Evolutionary conservation across 2,329 filamentous ascomycete genomes (phyloP).

Genomic region (Shiraia sp.): DNA sequence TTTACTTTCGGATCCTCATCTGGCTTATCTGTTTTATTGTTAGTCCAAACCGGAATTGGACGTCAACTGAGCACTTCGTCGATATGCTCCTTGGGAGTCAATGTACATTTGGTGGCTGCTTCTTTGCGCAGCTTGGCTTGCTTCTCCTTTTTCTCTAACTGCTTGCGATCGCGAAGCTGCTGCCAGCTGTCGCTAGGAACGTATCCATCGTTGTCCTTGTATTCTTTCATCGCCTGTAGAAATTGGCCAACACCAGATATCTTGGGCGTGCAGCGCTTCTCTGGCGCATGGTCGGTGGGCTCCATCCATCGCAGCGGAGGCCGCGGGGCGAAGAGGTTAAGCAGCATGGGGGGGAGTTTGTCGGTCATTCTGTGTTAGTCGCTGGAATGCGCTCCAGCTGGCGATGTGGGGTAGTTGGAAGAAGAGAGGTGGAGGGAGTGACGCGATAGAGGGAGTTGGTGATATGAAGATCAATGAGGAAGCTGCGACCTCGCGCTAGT

Average conservation of each 20-base stretch:
- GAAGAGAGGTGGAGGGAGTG: slow-evolving; percentile 16
- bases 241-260: slow-evolving; percentile 76
- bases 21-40: slow-evolving; percentile 82
- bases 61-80: slow-evolving; percentile 16
- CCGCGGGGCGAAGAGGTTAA: slow-evolving; percentile 92
- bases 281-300: slow-evolving; percentile 79
- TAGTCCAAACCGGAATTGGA: no score
- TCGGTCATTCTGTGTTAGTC: slow-evolving; percentile 74
- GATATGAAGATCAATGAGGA: slow-evolving; percentile 10
- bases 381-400: slow-evolving; percentile 42
- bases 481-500: slow-evolving; percentile 29
- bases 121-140: slow-evolving; percentile 67
- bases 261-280: slow-evolving; percentile 74
- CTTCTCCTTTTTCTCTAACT: slow-evolving; percentile 74
- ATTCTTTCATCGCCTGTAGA: slow-evolving; percentile 72
- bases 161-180: slow-evolving; percentile 81
- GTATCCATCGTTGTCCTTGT: slow-evolving; percentile 77
- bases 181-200: slow-evolving; percentile 90
- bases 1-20: slow-evolving; percentile 83
- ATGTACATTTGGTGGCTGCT: slow-evolving; percentile 66
- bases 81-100: slow-evolving; percentile 7
- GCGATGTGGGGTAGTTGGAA: slow-evolving; percentile 37
- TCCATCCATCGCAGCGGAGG: slow-evolving; percentile 89
- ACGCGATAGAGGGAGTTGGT: slow-evolving; percentile 18
- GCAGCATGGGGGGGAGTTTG: slow-evolving; percentile 88